Conservation (phyloP, 75 land plant genomes). For the Sequoiadendron giganteum region DNA sequence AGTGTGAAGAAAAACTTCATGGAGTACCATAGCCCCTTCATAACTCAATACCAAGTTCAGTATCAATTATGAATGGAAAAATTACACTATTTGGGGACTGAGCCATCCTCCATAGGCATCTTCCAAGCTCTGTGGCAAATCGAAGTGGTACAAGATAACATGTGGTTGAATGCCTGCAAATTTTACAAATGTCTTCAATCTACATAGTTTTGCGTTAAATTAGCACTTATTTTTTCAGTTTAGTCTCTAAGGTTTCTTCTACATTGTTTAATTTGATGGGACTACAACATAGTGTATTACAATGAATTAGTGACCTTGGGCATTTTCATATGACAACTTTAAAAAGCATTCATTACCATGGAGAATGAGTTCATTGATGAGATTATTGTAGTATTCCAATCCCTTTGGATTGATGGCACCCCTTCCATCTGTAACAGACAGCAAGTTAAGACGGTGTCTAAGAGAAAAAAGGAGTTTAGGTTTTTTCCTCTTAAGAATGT, state of each 20-base stretch:
- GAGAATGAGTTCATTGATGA: constrained; percentile 31
- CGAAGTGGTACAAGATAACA: constrained; percentile 52
- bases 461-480: neutral
- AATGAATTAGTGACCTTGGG: neutral
- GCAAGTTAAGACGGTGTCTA: neutral
- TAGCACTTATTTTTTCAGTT: neutral
- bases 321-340: neutral
- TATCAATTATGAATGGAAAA: neutral
- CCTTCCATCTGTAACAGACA: neutral
- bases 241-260: neutral
- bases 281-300: neutral
- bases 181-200: neutral
- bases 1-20: neutral
- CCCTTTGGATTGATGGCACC: constrained; percentile 24
- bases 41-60: neutral
- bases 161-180: constrained; percentile 65
- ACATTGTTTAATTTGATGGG: neutral
- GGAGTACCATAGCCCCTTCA: neutral
- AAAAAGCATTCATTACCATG: constrained; percentile 14
- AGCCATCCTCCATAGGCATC: constrained; percentile 75
- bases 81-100: constrained; percentile 51
- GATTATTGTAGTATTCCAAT: constrained; percentile 36
- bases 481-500: neutral
- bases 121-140: constrained; percentile 67
- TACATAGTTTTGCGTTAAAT: neutral